These are phyloP conservation scores for Globisporangium heterothallicum DNA, from an alignment of 352 stramenopile species.

Conservation along the genomic window DNA sequence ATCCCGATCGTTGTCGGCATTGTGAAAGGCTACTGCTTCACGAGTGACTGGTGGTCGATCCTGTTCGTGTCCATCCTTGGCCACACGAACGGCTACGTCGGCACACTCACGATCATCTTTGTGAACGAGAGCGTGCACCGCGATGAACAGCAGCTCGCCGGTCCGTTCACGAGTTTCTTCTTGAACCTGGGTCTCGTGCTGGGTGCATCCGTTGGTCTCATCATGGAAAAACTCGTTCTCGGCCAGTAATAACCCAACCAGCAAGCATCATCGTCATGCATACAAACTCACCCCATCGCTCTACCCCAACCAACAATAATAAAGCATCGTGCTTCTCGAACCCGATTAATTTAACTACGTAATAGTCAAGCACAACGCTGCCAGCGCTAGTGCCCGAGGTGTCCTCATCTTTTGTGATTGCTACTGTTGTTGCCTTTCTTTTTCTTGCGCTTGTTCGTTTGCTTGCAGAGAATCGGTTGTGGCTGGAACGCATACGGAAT, in stretches of 20 bases:
- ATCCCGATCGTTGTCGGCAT: slow-evolving; percentile 67
- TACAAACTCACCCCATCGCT: too few species aligned
- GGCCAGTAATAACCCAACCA: slow-evolving; percentile 8
- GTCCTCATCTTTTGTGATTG: neutral
- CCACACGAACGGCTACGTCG: slow-evolving; percentile 76
- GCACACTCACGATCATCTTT: slow-evolving; percentile 77
- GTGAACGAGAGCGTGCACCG: slow-evolving; percentile 72
- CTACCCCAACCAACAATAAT: neutral
- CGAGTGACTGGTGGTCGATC: slow-evolving; percentile 67
- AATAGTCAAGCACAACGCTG: neutral
- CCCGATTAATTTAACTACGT: neutral
- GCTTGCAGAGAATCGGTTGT: slow-evolving; percentile 33
- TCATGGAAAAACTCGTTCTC: slow-evolving; percentile 58
- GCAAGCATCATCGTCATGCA: too few species aligned
- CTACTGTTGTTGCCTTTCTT: slow-evolving; percentile 18
- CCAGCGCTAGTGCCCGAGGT: too few species aligned
- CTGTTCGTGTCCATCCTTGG: slow-evolving; percentile 64
- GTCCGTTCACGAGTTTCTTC: slow-evolving; percentile 82
- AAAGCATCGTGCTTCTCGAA: slow-evolving; percentile 9
- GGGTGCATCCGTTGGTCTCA: slow-evolving; percentile 54
- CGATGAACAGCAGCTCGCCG: slow-evolving; percentile 66
- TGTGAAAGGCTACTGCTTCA: slow-evolving; percentile 64
- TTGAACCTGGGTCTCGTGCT: slow-evolving; percentile 82
- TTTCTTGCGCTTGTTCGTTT: too few species aligned
- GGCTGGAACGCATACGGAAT: slow-evolving; percentile 32